Base-by-base conservation (phyloP, 768 basidiomycete species). In the Candolleomyces aberdarensis region DNA sequence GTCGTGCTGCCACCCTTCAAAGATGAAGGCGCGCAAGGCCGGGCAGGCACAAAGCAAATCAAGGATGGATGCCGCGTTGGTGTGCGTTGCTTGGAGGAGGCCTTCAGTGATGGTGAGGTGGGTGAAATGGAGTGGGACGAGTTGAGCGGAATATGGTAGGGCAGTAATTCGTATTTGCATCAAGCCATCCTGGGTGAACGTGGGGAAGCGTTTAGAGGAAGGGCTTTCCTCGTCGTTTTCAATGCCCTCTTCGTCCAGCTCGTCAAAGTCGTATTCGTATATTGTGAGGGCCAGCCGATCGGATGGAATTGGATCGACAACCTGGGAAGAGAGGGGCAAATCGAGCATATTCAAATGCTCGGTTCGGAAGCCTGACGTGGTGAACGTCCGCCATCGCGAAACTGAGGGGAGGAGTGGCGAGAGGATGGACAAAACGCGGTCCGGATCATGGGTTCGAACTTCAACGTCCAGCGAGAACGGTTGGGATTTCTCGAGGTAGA, bases 41-140 rank as follows among this genome's bases (percentile, higher is more conserved):
- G 89, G 87, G 64, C 84, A 89, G 31, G 79, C 80, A 6, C 76
- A 71, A 39, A 92, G 81, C 68, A 92, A 87, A 48, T 74, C 73
- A 62, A 91, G 79, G 46, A 90, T 74, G 36, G 79, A 77, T 46
- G 73, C 72, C 10, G 86, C 80, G 36, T 76, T 76, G 17, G 78
- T 74, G 66, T 71, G 76, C 62, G 74, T 72, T 61, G 65, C 74
- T 17, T 60, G 65, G 47, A 72, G 73, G 49, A 65, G 76, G 62
- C 69, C 73, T 70, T 91, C 89, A 9, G 74, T 71, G 62, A 91
- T 84, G 47, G 76, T 78, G 58, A 91, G 75, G 43, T 80, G 78
- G 13, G 83, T 83, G 65, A 90, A 84, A 20, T 73, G 77, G 13
- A 90, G 73, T 1, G 84, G 79, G 44, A 74, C 71, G 60, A 88